These are phyloP conservation scores for Penicillium canescens DNA, from an alignment of 495 filamentous ascomycete species.

Conservation along the genomic window DNA sequence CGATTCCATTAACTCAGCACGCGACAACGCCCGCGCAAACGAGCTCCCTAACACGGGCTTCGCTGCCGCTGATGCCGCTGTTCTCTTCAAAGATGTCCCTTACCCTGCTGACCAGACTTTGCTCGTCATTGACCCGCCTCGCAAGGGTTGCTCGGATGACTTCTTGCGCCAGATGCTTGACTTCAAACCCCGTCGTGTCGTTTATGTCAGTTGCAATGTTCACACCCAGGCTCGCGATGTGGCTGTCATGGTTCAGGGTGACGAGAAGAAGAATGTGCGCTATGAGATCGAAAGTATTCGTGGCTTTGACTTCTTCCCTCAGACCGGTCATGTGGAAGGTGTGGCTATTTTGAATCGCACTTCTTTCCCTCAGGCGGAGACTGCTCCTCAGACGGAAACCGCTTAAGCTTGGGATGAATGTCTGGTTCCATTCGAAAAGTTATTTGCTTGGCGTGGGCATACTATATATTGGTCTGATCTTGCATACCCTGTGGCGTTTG, in stretches of 20 bases:
- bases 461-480: neutral
- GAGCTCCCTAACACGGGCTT: conserved; percentile 72
- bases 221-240: conserved; percentile 96
- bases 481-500: conserved; percentile 3
- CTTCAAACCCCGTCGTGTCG: conserved; percentile 73
- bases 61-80: conserved; percentile 78
- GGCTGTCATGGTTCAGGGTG: conserved; percentile 73
- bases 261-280: conserved; percentile 47
- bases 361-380: conserved; percentile 16
- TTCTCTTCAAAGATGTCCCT: conserved; percentile 71
- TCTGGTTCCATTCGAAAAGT: neutral
- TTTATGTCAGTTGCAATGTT: conserved; percentile 97
- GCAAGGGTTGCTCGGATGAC: conserved; percentile 87
- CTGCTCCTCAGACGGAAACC: neutral
- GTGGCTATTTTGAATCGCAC: conserved; percentile 71
- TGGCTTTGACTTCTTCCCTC: conserved; percentile 98
- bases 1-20: conserved; percentile 72
- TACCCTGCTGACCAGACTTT: conserved; percentile 79
- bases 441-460: neutral
- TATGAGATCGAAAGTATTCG: conserved; percentile 91
- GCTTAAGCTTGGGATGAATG: too few species aligned
- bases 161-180: conserved; percentile 79
- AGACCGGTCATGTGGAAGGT: conserved; percentile 95
- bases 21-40: conserved; percentile 76
- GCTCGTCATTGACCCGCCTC: conserved; percentile 89